A percentile compares a stretch with the other conserved stretches of the same genome.
These are phyloP conservation scores for Quercus ilex DNA, from an alignment of 306 rosid genomes.

Conservation along the genomic window DNA sequence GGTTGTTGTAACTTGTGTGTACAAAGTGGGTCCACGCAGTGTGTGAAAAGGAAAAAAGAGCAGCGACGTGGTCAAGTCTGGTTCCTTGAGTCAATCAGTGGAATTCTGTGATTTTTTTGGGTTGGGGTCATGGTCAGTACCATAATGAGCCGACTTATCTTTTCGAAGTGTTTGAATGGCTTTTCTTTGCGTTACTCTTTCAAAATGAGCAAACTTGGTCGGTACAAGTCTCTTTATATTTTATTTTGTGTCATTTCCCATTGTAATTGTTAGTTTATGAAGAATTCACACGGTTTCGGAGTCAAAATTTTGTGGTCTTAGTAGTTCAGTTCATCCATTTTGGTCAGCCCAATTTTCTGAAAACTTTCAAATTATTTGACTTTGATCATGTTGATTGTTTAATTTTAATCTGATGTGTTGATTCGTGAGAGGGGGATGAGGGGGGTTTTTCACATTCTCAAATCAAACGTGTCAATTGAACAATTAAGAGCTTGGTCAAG, in stretches of 20 bases:
- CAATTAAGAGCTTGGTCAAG: no score
- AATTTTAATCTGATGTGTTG: not conserved
- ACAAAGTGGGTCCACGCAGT: not conserved
- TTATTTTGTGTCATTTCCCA: not conserved
- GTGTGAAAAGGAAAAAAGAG: not conserved
- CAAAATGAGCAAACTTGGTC: not conserved
- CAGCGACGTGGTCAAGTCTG: slow-evolving; percentile 31
- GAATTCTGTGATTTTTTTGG: not conserved
- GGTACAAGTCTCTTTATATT: not conserved
- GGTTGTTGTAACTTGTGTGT: no score
- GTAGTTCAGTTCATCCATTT: not conserved
- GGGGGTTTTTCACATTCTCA: not conserved
- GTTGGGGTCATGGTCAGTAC: not conserved
- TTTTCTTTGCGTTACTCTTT: not conserved
- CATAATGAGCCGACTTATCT: not conserved
- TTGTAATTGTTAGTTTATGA: not conserved
- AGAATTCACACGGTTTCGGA: not conserved
- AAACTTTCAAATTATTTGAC: not conserved
- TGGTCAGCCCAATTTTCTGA: not conserved
- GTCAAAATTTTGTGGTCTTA: not conserved
- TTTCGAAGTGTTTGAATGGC: not conserved
- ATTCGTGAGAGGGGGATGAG: not conserved
- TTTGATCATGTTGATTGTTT: no score
- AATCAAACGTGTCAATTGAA: no score
- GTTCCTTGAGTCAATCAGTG: not conserved